Conservation (phyloP, 306 rosid species). For the Citrullus amarus region DNA sequence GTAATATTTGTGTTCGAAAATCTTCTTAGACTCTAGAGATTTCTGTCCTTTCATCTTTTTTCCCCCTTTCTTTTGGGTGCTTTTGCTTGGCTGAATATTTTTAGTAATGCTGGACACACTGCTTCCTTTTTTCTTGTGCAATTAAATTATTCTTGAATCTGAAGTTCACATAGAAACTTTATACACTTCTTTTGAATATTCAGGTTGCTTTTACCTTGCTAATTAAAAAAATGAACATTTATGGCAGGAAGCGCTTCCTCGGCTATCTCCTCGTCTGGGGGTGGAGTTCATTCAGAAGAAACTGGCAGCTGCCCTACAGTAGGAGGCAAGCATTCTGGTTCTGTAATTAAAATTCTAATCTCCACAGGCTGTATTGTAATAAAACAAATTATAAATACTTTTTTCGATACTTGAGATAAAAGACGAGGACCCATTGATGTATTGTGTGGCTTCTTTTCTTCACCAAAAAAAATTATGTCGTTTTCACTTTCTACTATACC, state of each 20-base stretch:
- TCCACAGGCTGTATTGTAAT: background rate
- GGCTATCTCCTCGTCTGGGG: slow-evolving; percentile 80
- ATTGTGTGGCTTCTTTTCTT: background rate
- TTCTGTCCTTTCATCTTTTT: background rate
- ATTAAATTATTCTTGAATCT: background rate
- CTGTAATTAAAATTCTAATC: background rate
- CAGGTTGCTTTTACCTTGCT: slow-evolving; percentile 6
- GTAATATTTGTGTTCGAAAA: background rate
- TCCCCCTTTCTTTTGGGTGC: background rate
- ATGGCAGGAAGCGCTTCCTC: slow-evolving; percentile 57
- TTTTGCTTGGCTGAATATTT: background rate
- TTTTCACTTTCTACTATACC: slow-evolving; percentile 6
- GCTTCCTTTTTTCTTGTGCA: background rate
- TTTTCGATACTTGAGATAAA: slow-evolving; percentile 5
- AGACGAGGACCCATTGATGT: background rate
- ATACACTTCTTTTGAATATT: background rate
- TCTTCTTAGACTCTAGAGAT: background rate
- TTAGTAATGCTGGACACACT: background rate
- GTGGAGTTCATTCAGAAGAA: slow-evolving; percentile 80
- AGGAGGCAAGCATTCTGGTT: slow-evolving; percentile 13
- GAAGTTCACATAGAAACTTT: background rate
- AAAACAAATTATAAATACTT: background rate
- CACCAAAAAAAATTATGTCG: background rate
- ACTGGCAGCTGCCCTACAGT: slow-evolving; percentile 56
- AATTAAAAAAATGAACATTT: slow-evolving; percentile 8